Percentiles rank a stretch among this genome's conserved stretches.
These are phyloP conservation scores for Nepenthes alata DNA, from an alignment of 179 eudicot genomes.

Conservation along the genomic window DNA sequence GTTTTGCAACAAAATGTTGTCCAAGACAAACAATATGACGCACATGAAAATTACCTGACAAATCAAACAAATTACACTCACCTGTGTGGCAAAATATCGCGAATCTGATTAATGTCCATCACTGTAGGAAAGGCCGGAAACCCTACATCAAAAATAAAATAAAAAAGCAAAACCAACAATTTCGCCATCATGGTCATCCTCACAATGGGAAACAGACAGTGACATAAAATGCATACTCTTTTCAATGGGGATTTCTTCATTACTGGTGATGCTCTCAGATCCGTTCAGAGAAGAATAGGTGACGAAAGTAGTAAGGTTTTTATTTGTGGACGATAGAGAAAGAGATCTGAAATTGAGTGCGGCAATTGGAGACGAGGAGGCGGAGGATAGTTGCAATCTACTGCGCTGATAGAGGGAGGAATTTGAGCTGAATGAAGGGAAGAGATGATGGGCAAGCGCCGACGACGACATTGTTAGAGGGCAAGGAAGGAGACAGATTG, in stretches of 20 bases:
- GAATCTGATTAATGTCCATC: slow-evolving; percentile 86
- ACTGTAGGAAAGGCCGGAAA: slow-evolving; percentile 77
- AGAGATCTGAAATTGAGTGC: slow-evolving; percentile 26
- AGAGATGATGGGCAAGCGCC: slow-evolving; percentile 31
- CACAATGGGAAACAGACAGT: neutral
- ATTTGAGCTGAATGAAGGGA: slow-evolving; percentile 19
- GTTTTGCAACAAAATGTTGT: no score
- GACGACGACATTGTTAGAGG: slow-evolving; percentile 46
- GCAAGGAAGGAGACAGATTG: no score
- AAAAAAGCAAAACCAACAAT: neutral
- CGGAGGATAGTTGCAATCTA: slow-evolving; percentile 1
- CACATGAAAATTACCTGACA: neutral
- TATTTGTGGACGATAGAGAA: slow-evolving; percentile 25
- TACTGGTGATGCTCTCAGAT: slow-evolving; percentile 2
- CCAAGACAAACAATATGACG: neutral
- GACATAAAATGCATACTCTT: slow-evolving; percentile 27
- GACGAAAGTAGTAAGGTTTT: slow-evolving; percentile 13
- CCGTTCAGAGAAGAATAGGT: slow-evolving; percentile 25
- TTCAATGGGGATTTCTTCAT: slow-evolving; percentile 57
- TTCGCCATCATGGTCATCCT: neutral
- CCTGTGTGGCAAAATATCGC: slow-evolving; percentile 90
- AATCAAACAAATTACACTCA: slow-evolving; percentile 15
- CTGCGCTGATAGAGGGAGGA: slow-evolving; percentile 14
- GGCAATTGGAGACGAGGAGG: slow-evolving; percentile 3
- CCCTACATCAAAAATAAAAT: slow-evolving; percentile 23